Conservation (phyloP, 306 rosid species). For the Quercus wislizeni region DNA sequence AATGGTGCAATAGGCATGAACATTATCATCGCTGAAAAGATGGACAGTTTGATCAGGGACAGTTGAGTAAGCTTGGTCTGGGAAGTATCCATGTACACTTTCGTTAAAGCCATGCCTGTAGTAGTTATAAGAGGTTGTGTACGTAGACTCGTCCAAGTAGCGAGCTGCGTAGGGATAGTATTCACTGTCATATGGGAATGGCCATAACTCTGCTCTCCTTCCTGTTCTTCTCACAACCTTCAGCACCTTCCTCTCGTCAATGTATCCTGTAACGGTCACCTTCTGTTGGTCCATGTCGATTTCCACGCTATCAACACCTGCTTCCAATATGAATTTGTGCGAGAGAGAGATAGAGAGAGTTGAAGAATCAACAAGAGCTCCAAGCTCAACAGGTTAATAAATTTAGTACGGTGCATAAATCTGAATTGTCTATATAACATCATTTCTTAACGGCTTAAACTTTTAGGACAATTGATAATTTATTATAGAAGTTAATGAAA, state of each 20-base stretch:
- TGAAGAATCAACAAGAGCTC: too few species aligned
- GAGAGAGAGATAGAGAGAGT: neutral
- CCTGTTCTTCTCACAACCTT: slow-evolving; percentile 72
- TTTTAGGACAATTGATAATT: too few species aligned
- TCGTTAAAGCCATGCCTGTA: slow-evolving; percentile 64
- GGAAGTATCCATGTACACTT: slow-evolving; percentile 58
- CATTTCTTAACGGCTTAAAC: too few species aligned
- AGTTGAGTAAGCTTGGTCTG: slow-evolving; percentile 53
- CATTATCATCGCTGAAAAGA: slow-evolving; percentile 78
- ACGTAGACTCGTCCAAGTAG: slow-evolving; percentile 63
- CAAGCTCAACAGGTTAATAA: too few species aligned
- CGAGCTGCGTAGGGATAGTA: slow-evolving; percentile 58
- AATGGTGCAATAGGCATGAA: slow-evolving; percentile 59
- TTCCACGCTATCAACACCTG: slow-evolving; percentile 73
- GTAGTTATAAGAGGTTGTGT: slow-evolving; percentile 58
- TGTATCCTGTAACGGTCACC: slow-evolving; percentile 65
- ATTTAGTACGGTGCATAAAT: too few species aligned
- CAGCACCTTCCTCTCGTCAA: slow-evolving; percentile 54
- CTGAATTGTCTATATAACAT: too few species aligned
- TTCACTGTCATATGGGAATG: slow-evolving; percentile 72
- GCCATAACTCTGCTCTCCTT: slow-evolving; percentile 78
- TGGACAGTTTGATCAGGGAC: slow-evolving; percentile 59
- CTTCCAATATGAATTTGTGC: neutral
- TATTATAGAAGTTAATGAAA: too few species aligned
- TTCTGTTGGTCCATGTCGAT: slow-evolving; percentile 74